These are phyloP conservation scores for Talaromyces sp. DNA, from an alignment of 2,329 filamentous ascomycete genomes.

Conservation along the genomic window DNA sequence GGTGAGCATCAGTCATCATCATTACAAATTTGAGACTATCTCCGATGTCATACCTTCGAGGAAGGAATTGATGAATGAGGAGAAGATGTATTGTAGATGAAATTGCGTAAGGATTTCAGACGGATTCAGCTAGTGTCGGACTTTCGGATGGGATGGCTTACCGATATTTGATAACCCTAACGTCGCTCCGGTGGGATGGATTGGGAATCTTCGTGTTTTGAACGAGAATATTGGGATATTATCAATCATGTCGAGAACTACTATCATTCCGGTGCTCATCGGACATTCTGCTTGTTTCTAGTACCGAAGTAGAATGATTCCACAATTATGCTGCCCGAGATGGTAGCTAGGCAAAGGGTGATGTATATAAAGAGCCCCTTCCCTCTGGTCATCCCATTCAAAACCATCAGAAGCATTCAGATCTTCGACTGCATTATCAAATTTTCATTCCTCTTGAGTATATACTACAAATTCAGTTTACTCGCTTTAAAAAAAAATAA, in stretches of 20 bases:
- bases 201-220: not conserved
- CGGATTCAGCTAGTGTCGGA: no score
- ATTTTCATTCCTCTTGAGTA: not conserved
- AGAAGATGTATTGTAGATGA: no score
- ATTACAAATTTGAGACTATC: not conserved
- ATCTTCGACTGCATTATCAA: not conserved
- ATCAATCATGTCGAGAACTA: not conserved
- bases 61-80: no score
- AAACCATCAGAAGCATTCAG: not conserved
- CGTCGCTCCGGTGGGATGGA: constrained; percentile 5
- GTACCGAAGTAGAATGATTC: no score
- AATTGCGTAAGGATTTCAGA: no score
- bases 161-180: not conserved
- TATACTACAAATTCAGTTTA: not conserved
- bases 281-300: not conserved
- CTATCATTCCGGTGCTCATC: not conserved
- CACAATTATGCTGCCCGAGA: not conserved
- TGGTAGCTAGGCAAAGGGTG: not conserved
- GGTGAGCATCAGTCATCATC: not conserved
- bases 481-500: not conserved
- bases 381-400: not conserved
- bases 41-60: not conserved
- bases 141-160: no score
- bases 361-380: not conserved
- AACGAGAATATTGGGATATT: not conserved